Evolutionary conservation across 1,139 yeast genomes (phyloP).

Genomic region (Pneumocystis murina): DNA sequence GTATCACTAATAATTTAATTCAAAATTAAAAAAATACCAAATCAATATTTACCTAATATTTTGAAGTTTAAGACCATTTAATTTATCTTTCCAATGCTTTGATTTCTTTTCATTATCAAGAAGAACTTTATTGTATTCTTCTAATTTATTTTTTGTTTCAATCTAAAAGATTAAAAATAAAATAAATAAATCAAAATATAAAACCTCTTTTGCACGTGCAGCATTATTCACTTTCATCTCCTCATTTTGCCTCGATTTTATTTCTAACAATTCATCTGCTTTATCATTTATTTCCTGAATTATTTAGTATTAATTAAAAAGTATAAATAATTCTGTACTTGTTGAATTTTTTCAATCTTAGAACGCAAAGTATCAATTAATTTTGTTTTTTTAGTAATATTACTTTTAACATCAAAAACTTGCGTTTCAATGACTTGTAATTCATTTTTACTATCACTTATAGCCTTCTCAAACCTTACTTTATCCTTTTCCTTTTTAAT

Average conservation of each 20-base stretch:
- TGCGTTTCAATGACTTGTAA: conserved; percentile 22
- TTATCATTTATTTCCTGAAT: conserved; percentile 22
- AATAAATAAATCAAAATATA: not conserved
- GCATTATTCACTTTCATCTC: conserved; percentile 42
- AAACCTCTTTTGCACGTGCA: conserved; percentile 42
- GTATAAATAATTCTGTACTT: not conserved
- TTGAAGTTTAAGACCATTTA: conserved; percentile 19
- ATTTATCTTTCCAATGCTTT: conserved; percentile 25
- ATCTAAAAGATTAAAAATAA: conserved; percentile 21
- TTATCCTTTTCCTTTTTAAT: conserved; percentile 57
- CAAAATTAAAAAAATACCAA: conserved; percentile 16
- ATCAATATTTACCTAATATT: conserved; percentile 12
- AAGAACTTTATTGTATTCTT: conserved; percentile 36
- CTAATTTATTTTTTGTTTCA: conserved; percentile 51
- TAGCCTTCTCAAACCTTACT: conserved; percentile 36
- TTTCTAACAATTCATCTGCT: conserved; percentile 26
- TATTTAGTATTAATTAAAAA: conserved; percentile 7
- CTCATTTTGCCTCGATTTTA: conserved; percentile 36
- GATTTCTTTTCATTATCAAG: conserved; percentile 26
- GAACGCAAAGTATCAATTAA: conserved; percentile 7
- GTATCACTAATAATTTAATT: conserved; percentile 14
- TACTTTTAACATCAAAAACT: conserved; percentile 22
- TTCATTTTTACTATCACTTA: conserved; percentile 28
- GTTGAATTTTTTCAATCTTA: conserved; percentile 11
- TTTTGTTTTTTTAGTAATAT: conserved; percentile 23